phyloP scores from a whole-genome alignment of 768 basidiomycete genomes.

The Russula olivacea region DNA sequence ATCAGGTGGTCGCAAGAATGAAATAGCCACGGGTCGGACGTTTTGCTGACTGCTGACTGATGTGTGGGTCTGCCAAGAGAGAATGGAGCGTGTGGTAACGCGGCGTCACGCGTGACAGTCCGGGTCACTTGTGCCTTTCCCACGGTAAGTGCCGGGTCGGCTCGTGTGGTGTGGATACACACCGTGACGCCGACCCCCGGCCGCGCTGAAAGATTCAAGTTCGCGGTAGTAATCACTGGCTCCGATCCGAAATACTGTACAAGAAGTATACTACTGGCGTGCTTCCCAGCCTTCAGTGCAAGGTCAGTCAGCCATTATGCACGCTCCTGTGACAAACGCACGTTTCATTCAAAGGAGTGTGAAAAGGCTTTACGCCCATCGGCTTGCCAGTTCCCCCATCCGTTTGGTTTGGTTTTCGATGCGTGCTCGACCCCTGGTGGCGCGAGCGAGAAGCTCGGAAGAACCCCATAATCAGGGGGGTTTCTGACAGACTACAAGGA shows the following conservation, averaged over 20 bases:
- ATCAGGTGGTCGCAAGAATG: background rate
- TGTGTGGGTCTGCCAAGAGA: too few relatives aligned
- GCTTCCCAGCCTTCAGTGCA: background rate
- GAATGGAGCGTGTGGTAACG: background rate
- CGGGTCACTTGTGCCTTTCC: background rate
- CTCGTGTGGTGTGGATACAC: too few relatives aligned
- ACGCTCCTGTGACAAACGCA: background rate
- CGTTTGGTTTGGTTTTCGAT: background rate
- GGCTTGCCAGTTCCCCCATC: background rate
- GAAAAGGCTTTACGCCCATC: background rate
- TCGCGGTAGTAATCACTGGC: background rate
- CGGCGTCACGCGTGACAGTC: background rate
- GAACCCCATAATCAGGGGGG: background rate
- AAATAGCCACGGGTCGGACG: too few relatives aligned
- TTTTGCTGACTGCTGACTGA: too few relatives aligned
- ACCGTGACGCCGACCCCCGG: too few relatives aligned
- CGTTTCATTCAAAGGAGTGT: background rate
- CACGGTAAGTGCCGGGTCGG: background rate
- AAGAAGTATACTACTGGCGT: background rate
- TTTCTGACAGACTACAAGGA: background rate
- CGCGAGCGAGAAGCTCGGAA: background rate
- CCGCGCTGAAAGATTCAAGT: too few relatives aligned
- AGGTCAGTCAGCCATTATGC: background rate
- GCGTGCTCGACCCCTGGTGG: constrained; percentile 1
- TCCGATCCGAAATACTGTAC: background rate